phyloP scores from a whole-genome alignment of 2,329 filamentous ascomycete genomes.

The Pseudogymnoascus sp. region DNA sequence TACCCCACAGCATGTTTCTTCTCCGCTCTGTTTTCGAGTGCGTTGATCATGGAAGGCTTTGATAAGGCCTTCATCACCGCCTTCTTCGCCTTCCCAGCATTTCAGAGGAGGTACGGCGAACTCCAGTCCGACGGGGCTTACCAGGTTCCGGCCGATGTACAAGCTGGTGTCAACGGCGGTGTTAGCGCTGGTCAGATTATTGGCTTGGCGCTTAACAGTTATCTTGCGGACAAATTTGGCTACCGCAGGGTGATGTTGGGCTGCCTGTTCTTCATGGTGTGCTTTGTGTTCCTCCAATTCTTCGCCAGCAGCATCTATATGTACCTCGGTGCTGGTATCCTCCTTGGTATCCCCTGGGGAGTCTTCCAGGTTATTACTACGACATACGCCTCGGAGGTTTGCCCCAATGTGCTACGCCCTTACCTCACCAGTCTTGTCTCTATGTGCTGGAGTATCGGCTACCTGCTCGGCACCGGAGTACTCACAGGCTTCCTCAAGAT shows the following conservation, averaged over 20 bases:
- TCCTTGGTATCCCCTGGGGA: slow-evolving; percentile 41
- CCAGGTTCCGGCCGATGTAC: slow-evolving; percentile 28
- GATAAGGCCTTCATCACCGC: slow-evolving; percentile 28
- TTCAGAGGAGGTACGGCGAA: slow-evolving; percentile 16
- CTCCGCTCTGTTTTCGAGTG: slow-evolving; percentile 27
- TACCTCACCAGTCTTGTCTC: slow-evolving; percentile 43
- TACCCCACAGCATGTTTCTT: slow-evolving; percentile 24
- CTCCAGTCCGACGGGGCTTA: slow-evolving; percentile 13
- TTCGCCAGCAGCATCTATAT: slow-evolving; percentile 37
- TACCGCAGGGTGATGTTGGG: slow-evolving; percentile 19
- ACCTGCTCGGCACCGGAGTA: slow-evolving; percentile 37
- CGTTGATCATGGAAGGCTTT: slow-evolving; percentile 32
- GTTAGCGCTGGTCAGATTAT: slow-evolving; percentile 17
- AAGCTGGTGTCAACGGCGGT: slow-evolving; percentile 25
- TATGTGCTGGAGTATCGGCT: slow-evolving; percentile 41
- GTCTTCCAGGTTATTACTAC: slow-evolving; percentile 37
- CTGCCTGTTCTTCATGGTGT: slow-evolving; percentile 27
- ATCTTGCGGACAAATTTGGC: slow-evolving; percentile 16
- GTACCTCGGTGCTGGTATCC: slow-evolving; percentile 37
- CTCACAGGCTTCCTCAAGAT: slow-evolving; percentile 35
- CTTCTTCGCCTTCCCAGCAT: slow-evolving; percentile 24
- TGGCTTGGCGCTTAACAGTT: slow-evolving; percentile 18
- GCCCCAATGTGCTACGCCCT: slow-evolving; percentile 40
- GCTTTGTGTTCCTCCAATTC: slow-evolving; percentile 39
- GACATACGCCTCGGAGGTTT: slow-evolving; percentile 36